Evolutionary conservation across 2,329 filamentous ascomycete species (phyloP).

Genomic region (Neonectria magnoliae): DNA sequence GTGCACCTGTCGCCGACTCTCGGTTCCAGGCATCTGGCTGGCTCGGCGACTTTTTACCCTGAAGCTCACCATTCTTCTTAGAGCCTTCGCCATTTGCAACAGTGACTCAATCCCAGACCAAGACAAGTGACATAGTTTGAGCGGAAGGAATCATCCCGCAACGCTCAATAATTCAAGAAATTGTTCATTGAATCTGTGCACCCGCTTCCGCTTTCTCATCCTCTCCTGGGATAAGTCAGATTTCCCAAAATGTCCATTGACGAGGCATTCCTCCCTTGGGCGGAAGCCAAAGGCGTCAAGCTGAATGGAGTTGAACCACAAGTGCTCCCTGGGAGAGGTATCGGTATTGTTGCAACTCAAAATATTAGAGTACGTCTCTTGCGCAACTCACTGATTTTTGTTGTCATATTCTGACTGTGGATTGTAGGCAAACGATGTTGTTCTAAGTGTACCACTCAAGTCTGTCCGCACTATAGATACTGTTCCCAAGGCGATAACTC

Average conservation of each 20-base stretch:
- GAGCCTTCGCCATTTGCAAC: too few relatives aligned
- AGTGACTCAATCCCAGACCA: too few relatives aligned
- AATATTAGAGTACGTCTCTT: conserved; percentile 66
- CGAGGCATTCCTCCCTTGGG: conserved; percentile 70
- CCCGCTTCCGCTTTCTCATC: neutral
- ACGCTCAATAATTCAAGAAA: too few relatives aligned
- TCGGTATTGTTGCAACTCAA: conserved; percentile 79
- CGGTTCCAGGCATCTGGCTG: conserved; percentile 5
- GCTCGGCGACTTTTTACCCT: neutral
- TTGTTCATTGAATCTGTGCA: neutral
- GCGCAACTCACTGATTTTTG: neutral
- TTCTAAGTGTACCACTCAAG: conserved; percentile 72
- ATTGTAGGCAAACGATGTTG: conserved; percentile 57
- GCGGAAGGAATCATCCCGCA: too few relatives aligned
- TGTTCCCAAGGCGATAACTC: conserved; percentile 63
- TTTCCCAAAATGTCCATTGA: conserved; percentile 31
- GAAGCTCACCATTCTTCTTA: too few relatives aligned
- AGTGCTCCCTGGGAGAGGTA: conserved; percentile 75
- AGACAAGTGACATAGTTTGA: too few relatives aligned
- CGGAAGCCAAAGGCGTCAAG: conserved; percentile 52
- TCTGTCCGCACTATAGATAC: conserved; percentile 72
- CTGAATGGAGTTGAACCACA: conserved; percentile 71
- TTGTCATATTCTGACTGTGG: conserved; percentile 9
- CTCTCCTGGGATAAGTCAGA: neutral
- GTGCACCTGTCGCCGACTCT: conserved; percentile 6